Evolutionary conservation across 495 filamentous ascomycete genomes (phyloP), one percentile per base, ranked within the genome.

Genomic region (Parathielavia hyrcaniae): DNA sequence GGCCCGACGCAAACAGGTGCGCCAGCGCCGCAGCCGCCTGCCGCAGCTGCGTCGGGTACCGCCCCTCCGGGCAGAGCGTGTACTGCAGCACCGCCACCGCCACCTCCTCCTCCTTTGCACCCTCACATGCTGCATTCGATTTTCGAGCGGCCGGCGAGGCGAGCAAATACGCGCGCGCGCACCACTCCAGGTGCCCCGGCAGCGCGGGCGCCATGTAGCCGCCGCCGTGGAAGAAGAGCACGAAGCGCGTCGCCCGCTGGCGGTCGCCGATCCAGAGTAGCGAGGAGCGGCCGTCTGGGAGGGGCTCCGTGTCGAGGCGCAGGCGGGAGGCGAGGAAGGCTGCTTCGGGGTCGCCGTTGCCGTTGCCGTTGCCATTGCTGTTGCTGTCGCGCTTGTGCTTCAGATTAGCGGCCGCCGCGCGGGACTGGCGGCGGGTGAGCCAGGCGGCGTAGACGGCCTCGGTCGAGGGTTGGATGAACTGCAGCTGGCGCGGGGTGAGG

Each of bases 151-250:
- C 50, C 16, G 32, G 40, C 22, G 46, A 53, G 4, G 69, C 59
- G 4, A 57, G 54, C 14, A 73, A 32, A 32, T 65, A 73, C 0
- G 69, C 48, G 13, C 61, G 58, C 17, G 61, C 30, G 36, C 67
- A 69, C 59, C 62, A 67, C 23, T 71, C 62, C 5, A 73, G 39
- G 36, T 71, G 67, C 1, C 65, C 69, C 0, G 48, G 30, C 12
- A 32, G 16, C 30, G 62, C 22, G 16, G 70, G 67, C 7, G 53
- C 47, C 13, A 59, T 45, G 50, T 70, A 73, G 6, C 67, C 70
- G 30, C 70, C 70, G 13, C 70, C 70, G 55, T 73, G 70, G 47
- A 73, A 57, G 51, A 67, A 71, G 46, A 62, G 59, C n/a, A 73
- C 70, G 34, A 71, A 53, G 39, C 71, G 71, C 11, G 53, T 61